Base-by-base conservation (phyloP, 2,329 filamentous ascomycete genomes). In the Pseudocercospora fuligena region DNA sequence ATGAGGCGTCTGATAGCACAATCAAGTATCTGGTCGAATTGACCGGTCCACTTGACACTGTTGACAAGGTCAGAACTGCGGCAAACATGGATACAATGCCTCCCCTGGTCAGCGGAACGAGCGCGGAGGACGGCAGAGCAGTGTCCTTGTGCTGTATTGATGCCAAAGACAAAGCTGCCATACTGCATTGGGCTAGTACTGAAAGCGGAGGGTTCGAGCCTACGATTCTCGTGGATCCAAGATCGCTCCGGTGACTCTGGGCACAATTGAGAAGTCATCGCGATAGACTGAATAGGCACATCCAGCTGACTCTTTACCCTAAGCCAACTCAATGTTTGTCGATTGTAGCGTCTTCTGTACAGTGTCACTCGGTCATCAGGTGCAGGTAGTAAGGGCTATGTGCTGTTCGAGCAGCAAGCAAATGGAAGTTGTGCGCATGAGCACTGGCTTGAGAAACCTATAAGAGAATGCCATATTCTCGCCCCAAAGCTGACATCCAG, bases 21-120 rank as follows among this genome's bases (percentile, higher is more conserved):
- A 58, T 73, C 40, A 71, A 73, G 60, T 74, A 76, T 59, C 61
- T 78, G 3, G 74, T 79, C 27, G 72, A 77, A 33, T 59, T 79
- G 16, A 72, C 71, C 2, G 75, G 76, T 0, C 62, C 75, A 23
- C 65, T 78, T 9, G 63, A 73, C 14, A 67, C 64, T 23, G 60
- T 69, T 6, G 70, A 75, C 66, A 74, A 73, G 56, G 71, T 78
- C 8, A 69, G 72, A 63, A 57, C 69, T 14, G 70, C 75, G 8
- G 74, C 73, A 5, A 66, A 64, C 7, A 40, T 78, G 66, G 68
- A 74, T 2, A 54, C 67, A 16, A 25, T 71, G 27, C 78, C 77
- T 5, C 61, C 63, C 0, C 67, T 73, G 1, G 70, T 75, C 8
- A 60, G 69, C 8, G 77, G 74, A 0, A 60, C 61, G 57, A 75